Evolutionary conservation across 2,329 filamentous ascomycete species (phyloP), one percentile per base, ranked within the genome.

Genomic region (Trichocomaceae sp.): DNA sequence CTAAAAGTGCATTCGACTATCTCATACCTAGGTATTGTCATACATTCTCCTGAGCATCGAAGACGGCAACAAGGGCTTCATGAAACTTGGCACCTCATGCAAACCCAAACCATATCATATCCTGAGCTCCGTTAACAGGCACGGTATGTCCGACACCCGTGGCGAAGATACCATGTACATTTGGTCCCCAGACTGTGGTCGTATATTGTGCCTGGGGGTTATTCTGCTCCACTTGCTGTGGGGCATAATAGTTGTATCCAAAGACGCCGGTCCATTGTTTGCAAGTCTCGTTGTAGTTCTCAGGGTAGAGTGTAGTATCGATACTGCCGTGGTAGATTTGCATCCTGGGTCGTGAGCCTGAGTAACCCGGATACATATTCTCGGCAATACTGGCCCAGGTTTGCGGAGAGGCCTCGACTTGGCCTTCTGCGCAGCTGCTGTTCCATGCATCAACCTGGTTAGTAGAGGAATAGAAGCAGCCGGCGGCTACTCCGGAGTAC

Each of bases 231-330:
- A 54, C 53, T 23, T 50, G 31, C 44, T 57, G 33, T 3, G 64
- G 64, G 8, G 56, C 26, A 15, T 55, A 51, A 46, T 62, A 63
- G 29, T 59, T 48, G 39, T 65, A 63, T 5, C 77, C 77, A 52
- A 79, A 75, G 1, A 82, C 73, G 17, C 72, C 75, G 0, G 77
- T 73, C 78, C 79, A 81, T 68, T 81, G 72, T 71, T 82, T 81
- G 63, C 80, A 76, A 50, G 77, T 77, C 70, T 84, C 81, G 39
- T 80, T 66, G 62, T 81, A 82, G 66, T 83, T 83, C 60, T 75
- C 73, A 15, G 76, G 76, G 50, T 72, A 69, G 9, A 83, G 70
- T 0, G 75, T 80, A 10, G 65, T 66, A 62, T 83, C 81, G 2
- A 64, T 66, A 37, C 74, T 76, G 41, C 81, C 81, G 62, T 83